These are phyloP conservation scores for Colletotrichum scovillei DNA, from an alignment of 2,329 filamentous ascomycete genomes.

Conservation along the genomic window DNA sequence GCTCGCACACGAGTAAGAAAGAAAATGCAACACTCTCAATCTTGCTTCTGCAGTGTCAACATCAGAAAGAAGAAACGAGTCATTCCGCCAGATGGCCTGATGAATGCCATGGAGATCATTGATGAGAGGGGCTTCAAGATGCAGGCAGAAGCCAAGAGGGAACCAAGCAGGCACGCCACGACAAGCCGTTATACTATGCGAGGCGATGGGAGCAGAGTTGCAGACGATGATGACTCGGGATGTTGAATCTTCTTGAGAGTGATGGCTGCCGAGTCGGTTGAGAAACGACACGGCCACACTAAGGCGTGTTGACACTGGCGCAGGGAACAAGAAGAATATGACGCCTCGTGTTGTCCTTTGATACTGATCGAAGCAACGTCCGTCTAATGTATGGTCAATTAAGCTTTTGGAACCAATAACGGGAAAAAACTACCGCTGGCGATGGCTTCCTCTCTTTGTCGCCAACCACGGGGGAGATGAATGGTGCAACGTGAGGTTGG, in stretches of 20 bases:
- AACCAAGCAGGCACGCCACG: neutral
- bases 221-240: constrained; percentile 7
- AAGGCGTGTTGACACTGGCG: neutral
- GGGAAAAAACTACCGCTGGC: neutral
- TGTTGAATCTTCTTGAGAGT: constrained; percentile 4
- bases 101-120: neutral
- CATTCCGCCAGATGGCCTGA: constrained; percentile 6
- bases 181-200: neutral
- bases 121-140: neutral
- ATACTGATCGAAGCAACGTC: neutral
- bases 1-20: neutral
- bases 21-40: neutral
- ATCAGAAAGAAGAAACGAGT: constrained; percentile 17
- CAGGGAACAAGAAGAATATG: neutral
- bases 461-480: neutral
- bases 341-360: neutral
- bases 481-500: neutral
- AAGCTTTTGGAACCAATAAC: neutral
- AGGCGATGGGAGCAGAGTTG: neutral
- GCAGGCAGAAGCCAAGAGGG: neutral
- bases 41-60: constrained; percentile 13
- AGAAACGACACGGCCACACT: neutral
- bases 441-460: constrained; percentile 22
- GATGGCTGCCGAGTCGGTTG: neutral
- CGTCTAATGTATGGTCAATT: neutral